A percentile compares a stretch with the other conserved stretches of the same genome.
Conservation (phyloP, 1,284 basidiomycete species). For the Gomphus bonarii region DNA sequence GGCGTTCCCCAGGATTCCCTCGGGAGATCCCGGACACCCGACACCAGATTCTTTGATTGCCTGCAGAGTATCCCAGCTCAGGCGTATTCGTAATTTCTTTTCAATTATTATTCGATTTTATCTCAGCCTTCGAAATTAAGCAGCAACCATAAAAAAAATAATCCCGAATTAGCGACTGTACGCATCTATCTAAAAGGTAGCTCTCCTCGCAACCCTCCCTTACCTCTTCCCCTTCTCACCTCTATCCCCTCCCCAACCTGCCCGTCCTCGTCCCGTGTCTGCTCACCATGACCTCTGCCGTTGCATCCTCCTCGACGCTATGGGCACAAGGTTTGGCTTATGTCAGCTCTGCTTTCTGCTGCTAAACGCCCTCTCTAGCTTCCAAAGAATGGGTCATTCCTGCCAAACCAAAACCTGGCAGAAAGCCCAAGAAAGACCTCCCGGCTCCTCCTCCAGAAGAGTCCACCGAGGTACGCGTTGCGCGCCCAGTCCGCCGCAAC, state of each 20-base stretch:
- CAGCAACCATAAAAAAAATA: background rate
- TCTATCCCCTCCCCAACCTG: slow-evolving; percentile 11
- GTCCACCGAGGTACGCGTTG: slow-evolving; percentile 35
- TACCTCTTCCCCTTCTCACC: slow-evolving; percentile 19
- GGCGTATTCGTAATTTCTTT: background rate
- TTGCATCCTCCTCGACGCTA: slow-evolving; percentile 34
- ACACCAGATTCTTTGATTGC: slow-evolving; percentile 1
- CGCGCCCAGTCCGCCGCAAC: slow-evolving; percentile 5
- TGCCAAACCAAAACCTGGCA: slow-evolving; percentile 80
- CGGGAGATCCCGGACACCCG: slow-evolving; percentile 5
- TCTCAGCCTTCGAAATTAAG: background rate
- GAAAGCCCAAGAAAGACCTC: slow-evolving; percentile 75
- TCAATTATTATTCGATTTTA: background rate
- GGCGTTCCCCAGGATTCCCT: background rate
- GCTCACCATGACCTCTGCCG: slow-evolving; percentile 4
- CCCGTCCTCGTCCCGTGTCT: background rate
- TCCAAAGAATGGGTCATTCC: slow-evolving; percentile 89
- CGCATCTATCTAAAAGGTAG: slow-evolving; percentile 10
- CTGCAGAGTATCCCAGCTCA: background rate
- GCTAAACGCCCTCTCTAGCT: slow-evolving; percentile 32
- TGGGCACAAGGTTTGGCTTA: slow-evolving; percentile 40
- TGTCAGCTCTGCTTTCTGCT: slow-evolving; percentile 10
- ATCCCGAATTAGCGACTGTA: slow-evolving; percentile 2
- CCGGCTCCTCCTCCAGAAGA: slow-evolving; percentile 25
- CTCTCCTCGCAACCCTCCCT: slow-evolving; percentile 19